These are phyloP conservation scores for Aspergillus puulaauensis DNA, from an alignment of 2,329 filamentous ascomycete species.

Conservation along the genomic window DNA sequence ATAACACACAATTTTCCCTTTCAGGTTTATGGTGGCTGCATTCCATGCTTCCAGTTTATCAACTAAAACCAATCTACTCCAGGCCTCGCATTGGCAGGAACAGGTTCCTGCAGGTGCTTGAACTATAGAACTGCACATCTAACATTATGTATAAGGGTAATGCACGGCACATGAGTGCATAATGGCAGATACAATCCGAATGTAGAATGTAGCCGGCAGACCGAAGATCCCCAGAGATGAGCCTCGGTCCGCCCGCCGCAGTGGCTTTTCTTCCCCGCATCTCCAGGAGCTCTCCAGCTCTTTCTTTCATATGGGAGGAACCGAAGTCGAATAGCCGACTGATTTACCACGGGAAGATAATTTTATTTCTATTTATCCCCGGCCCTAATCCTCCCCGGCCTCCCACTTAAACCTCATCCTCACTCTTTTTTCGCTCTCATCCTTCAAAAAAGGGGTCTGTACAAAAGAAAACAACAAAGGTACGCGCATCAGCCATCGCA, in stretches of 20 bases:
- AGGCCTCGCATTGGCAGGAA: no score
- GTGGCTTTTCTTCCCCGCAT: conserved; percentile 11
- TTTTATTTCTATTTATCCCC: background rate
- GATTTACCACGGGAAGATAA: no score
- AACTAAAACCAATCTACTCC: background rate
- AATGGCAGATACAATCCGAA: no score
- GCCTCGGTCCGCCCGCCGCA: conserved; percentile 8
- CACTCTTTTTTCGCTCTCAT: background rate
- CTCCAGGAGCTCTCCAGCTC: background rate
- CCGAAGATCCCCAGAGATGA: background rate
- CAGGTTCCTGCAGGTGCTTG: background rate
- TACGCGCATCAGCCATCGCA: background rate
- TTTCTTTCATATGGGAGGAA: background rate
- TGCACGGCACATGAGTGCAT: background rate
- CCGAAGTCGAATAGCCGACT: background rate
- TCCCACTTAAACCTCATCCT: background rate
- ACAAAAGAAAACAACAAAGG: background rate
- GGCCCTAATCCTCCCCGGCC: no score
- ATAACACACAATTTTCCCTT: background rate
- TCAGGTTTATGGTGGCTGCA: background rate
- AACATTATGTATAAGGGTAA: background rate
- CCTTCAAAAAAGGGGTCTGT: background rate
- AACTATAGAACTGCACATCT: background rate
- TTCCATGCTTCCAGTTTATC: background rate
- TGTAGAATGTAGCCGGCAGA: background rate